These are phyloP conservation scores for Pyricularia sp. DNA, from an alignment of 2,329 filamentous ascomycete species.

Conservation along the genomic window DNA sequence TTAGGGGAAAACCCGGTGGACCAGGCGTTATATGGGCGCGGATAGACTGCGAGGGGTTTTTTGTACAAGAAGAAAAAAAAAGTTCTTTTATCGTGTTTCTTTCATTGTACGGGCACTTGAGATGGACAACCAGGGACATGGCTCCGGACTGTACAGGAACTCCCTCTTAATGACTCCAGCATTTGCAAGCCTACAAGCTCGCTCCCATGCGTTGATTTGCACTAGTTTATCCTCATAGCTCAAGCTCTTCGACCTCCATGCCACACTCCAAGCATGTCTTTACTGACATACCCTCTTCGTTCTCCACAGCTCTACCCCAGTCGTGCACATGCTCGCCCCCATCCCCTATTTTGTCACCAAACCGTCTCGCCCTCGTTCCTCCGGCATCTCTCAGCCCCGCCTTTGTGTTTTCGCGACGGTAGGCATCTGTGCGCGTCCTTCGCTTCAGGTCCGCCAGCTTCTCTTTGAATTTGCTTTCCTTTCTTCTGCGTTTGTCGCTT, in stretches of 20 bases:
- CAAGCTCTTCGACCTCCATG: slow-evolving; percentile 67
- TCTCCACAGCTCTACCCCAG: slow-evolving; percentile 61
- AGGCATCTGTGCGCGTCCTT: slow-evolving; percentile 82
- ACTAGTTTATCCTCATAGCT: slow-evolving; percentile 31
- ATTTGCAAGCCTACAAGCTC: background rate
- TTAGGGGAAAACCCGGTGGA: background rate
- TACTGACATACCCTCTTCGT: slow-evolving; percentile 58
- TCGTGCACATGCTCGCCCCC: slow-evolving; percentile 75
- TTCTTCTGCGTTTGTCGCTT: slow-evolving; percentile 66
- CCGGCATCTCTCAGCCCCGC: slow-evolving; percentile 26
- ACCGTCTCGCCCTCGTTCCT: slow-evolving; percentile 36
- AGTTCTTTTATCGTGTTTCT: background rate
- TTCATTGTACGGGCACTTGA: background rate
- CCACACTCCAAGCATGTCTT: slow-evolving; percentile 70
- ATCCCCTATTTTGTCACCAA: slow-evolving; percentile 63
- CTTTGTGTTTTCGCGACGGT: slow-evolving; percentile 53
- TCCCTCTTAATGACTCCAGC: background rate
- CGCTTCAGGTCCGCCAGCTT: slow-evolving; percentile 87
- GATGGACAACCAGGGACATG: background rate
- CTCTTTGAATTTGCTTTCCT: slow-evolving; percentile 82
- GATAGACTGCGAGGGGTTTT: background rate
- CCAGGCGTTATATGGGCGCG: background rate
- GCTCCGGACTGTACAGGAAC: background rate
- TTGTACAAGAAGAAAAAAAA: background rate
- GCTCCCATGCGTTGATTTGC: background rate